phyloP scores from a whole-genome alignment of 768 basidiomycete species.

The Coprinopsis strossmayeri region DNA sequence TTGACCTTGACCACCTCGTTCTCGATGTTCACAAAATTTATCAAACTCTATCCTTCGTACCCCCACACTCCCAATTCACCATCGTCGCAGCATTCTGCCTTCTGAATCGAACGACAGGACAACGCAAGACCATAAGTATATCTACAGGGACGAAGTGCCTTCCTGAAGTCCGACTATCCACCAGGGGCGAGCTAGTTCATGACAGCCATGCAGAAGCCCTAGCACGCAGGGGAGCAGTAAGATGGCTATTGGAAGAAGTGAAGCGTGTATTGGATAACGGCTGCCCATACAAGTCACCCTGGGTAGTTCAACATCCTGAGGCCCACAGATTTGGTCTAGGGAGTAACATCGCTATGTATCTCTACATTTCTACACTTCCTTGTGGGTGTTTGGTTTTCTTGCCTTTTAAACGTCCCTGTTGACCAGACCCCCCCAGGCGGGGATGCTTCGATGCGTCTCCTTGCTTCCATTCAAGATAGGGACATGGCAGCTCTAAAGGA shows the following conservation, averaged over 20 bases:
- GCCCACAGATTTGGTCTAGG: conserved; percentile 38
- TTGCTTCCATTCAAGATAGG: conserved; percentile 70
- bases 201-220: conserved; percentile 91
- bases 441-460: conserved; percentile 78
- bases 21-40: conserved; percentile 37
- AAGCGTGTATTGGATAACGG: conserved; percentile 19
- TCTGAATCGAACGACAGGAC: conserved; percentile 14
- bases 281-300: conserved; percentile 16
- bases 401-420: too few relatives aligned
- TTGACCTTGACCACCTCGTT: conserved; percentile 15
- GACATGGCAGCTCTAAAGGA: conserved; percentile 68
- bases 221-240: conserved; percentile 70
- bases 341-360: conserved; percentile 40
- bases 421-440: conserved; percentile 66
- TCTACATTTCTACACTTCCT: conserved; percentile 66
- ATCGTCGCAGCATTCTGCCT: conserved; percentile 55
- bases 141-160: conserved; percentile 86
- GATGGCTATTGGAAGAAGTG: conserved; percentile 79
- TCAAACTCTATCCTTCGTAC: conserved; percentile 37
- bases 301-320: conserved; percentile 32
- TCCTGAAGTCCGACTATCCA: conserved; percentile 53
- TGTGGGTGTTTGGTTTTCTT: conserved; percentile 34
- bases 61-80: conserved; percentile 53
- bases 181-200: conserved; percentile 72
- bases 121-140: conserved; percentile 55